A percentile compares a stretch with the other conserved stretches of the same genome.
Evolutionary conservation across 2,329 filamentous ascomycete species (phyloP).

Genomic region (Ascocoryne sarcoides): DNA sequence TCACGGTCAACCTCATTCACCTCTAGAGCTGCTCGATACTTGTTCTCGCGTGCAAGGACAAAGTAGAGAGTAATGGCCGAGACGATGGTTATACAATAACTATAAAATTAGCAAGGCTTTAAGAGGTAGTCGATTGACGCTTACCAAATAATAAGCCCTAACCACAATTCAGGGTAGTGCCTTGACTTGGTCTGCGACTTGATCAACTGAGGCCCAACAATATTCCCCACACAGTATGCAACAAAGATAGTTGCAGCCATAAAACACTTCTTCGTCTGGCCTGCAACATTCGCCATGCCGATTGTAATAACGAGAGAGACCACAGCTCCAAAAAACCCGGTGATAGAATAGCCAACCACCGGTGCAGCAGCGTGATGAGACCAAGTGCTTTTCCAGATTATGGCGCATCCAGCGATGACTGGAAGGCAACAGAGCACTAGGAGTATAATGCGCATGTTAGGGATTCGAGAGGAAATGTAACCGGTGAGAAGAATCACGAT

Average conservation of each 20-base stretch:
- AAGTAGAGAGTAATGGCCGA: constrained; percentile 47
- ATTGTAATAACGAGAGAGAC: constrained; percentile 52
- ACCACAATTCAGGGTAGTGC: constrained; percentile 67
- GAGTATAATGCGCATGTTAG: constrained; percentile 56
- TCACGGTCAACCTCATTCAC: constrained; percentile 54
- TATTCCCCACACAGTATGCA: constrained; percentile 68
- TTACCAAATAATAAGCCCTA: constrained; percentile 54
- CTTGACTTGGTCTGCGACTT: constrained; percentile 52
- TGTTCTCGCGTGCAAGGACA: constrained; percentile 52
- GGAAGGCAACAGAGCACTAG: constrained; percentile 60
- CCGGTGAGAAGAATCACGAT: constrained; percentile 58
- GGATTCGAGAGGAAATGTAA: constrained; percentile 49
- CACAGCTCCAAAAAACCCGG: constrained; percentile 64
- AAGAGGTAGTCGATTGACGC: constrained; percentile 5
- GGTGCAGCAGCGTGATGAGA: constrained; percentile 54
- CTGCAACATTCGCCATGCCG: constrained; percentile 61
- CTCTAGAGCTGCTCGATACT: constrained; percentile 36
- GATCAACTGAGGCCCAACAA: constrained; percentile 65
- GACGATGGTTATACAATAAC: constrained; percentile 59
- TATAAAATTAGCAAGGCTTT: constrained; percentile 25
- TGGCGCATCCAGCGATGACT: constrained; percentile 63
- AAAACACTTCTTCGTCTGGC: constrained; percentile 69
- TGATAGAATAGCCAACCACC: constrained; percentile 62
- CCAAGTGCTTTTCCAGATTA: constrained; percentile 66
- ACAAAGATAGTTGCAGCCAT: constrained; percentile 68